Base-by-base conservation (phyloP, 768 basidiomycete genomes). In the Tephrocybe sp. region DNA sequence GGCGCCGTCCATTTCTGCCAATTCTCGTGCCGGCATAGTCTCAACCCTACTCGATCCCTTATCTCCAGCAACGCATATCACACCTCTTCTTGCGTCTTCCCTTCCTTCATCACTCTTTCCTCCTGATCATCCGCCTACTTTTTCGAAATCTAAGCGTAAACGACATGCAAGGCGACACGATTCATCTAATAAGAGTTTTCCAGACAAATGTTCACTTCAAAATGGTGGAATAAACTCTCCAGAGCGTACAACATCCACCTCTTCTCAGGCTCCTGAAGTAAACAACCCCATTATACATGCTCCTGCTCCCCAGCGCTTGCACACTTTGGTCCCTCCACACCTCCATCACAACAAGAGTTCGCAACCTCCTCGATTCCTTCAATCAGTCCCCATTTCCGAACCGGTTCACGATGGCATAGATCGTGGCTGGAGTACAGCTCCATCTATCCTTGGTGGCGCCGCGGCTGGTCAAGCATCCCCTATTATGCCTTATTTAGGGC, bases 371-470 rank as follows among this genome's bases (percentile, higher is more conserved):
- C 21, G 40, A 27, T 41, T 41, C n/a, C 40, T 41, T 27, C 15
- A 26, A 13, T 41, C 40, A 27, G 40, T 21, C 21, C 40, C 40
- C 25, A 16, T 27, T 6, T 41, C 40, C 2, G 25, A 41, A 25
- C 25, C 6, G 11, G 40, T n/a, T 5, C 40, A 27, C 8, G 40
- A 27, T 3, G 26, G 40, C 16, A 15, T 27, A 5, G 40, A 41
- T 25, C 40, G 40, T 15, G 40, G 40, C 13, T 41, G 40, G 24
- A 41, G 40, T 28, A 41, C 40, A 24, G 40, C 40, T 16, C 40
- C 40, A 26, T 41, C 40, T 12, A 25, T 27, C 16, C 40, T 41
- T 41, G 40, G 25, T 7, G 13, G 5, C 9, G 24, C 8, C 25
- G 11, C 25, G 5, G 25, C 25, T n/a, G 24, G 13, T 9, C 25